A percentile compares a stretch with the other conserved stretches of the same genome.
Conservation (phyloP, 2,329 filamentous ascomycete genomes). For the Ophiostoma quercus region DNA sequence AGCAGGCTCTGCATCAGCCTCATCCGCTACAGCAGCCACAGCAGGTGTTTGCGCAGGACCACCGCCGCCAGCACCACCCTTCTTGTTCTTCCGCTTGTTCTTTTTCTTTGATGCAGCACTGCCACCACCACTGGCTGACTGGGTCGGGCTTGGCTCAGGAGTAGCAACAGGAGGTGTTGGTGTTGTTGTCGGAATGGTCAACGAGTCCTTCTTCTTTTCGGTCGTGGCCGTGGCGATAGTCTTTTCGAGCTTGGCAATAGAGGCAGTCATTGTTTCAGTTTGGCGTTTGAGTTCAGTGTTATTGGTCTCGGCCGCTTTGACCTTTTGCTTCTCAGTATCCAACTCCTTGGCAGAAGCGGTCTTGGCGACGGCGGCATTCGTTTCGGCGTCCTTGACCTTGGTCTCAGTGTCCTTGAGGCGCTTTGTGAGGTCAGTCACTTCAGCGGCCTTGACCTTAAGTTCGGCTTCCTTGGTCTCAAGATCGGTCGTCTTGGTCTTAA, state of each 20-base stretch:
- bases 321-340: constrained; percentile 32
- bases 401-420: constrained; percentile 42
- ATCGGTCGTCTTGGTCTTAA: background rate
- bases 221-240: constrained; percentile 34
- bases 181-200: constrained; percentile 11
- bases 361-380: constrained; percentile 34
- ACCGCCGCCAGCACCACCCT: constrained; percentile 50
- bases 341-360: constrained; percentile 34
- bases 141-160: constrained; percentile 23
- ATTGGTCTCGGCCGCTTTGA: constrained; percentile 36
- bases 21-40: constrained; percentile 28
- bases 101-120: constrained; percentile 54
- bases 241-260: constrained; percentile 41
- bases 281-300: constrained; percentile 40
- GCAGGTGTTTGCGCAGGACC: constrained; percentile 37
- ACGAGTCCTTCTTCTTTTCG: background rate
- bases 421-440: constrained; percentile 48
- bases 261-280: constrained; percentile 35
- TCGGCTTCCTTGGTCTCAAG: constrained; percentile 34
- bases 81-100: constrained; percentile 90
- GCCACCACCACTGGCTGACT: background rate
- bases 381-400: constrained; percentile 43
- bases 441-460: constrained; percentile 44
- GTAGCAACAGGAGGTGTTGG: constrained; percentile 19
- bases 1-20: constrained; percentile 38